Evolutionary conservation across 331 rosid genomes (phyloP).

Genomic region (Phaseolus coccineus): DNA sequence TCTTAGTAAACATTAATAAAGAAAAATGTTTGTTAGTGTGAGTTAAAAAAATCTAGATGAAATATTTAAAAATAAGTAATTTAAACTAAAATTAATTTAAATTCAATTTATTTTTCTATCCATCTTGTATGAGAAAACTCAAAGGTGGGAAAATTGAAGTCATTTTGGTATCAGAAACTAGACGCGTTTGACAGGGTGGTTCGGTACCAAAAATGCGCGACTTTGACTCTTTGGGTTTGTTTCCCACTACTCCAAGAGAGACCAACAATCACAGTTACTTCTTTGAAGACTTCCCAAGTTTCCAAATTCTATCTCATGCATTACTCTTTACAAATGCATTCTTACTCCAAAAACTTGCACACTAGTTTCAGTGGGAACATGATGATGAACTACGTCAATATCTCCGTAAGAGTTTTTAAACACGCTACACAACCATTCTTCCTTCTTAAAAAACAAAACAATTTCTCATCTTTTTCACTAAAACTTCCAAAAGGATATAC

Average conservation of each 20-base stretch:
- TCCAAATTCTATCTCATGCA: not conserved
- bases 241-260: conserved; percentile 1
- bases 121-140: no score
- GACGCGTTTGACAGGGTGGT: no score
- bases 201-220: no score
- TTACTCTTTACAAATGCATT: not conserved
- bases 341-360: not conserved
- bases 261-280: not conserved
- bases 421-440: not conserved
- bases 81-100: no score
- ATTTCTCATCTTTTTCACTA: not conserved
- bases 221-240: no score
- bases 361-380: not conserved
- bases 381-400: not conserved
- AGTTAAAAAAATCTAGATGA: no score
- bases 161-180: no score
- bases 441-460: not conserved
- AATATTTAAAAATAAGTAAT: no score
- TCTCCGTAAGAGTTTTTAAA: not conserved
- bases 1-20: no score
- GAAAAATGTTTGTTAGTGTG: no score
- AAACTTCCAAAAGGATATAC: not conserved
- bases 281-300: not conserved
- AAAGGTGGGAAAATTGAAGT: no score
- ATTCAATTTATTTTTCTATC: no score